These are phyloP conservation scores for Piper betle DNA, from an alignment of 164 flowering plant genomes.

Conservation along the genomic window DNA sequence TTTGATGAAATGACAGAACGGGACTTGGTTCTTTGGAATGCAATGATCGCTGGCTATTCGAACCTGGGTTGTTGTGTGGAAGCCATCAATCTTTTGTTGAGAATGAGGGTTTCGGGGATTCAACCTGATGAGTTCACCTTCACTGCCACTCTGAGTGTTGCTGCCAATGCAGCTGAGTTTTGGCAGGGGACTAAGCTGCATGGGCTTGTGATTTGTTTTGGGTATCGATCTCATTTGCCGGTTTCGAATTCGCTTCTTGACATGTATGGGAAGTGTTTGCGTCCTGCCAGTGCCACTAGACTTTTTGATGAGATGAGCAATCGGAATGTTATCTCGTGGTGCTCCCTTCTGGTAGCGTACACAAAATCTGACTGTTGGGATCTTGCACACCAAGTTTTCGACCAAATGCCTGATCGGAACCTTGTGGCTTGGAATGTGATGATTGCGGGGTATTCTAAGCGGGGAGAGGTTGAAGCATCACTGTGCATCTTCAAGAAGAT, in stretches of 20 bases:
- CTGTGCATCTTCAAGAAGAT: slow-evolving; percentile 33
- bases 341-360: slow-evolving; percentile 53
- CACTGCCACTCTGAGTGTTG: slow-evolving; percentile 42
- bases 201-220: slow-evolving; percentile 28
- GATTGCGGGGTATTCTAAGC: slow-evolving; percentile 34
- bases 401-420: slow-evolving; percentile 33
- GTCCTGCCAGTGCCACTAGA: slow-evolving; percentile 22
- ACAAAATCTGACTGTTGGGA: slow-evolving; percentile 26
- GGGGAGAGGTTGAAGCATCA: slow-evolving; percentile 28
- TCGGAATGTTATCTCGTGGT: slow-evolving; percentile 56
- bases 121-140: slow-evolving; percentile 46
- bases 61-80: slow-evolving; percentile 31
- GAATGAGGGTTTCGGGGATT: slow-evolving; percentile 30
- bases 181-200: slow-evolving; percentile 38
- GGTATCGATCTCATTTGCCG: slow-evolving; percentile 32
- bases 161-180: slow-evolving; percentile 21
- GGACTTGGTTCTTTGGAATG: slow-evolving; percentile 46
- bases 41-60: slow-evolving; percentile 46
- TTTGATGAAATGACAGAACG: slow-evolving; percentile 57
- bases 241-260: slow-evolving; percentile 56
- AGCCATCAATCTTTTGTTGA: slow-evolving; percentile 28
- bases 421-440: slow-evolving; percentile 50
- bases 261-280: slow-evolving; percentile 60
- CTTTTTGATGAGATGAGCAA: slow-evolving; percentile 37
- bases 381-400: slow-evolving; percentile 23